These are phyloP conservation scores for Raffaelea ambrosiae DNA, from an alignment of 2,329 filamentous ascomycete species.

Conservation along the genomic window DNA sequence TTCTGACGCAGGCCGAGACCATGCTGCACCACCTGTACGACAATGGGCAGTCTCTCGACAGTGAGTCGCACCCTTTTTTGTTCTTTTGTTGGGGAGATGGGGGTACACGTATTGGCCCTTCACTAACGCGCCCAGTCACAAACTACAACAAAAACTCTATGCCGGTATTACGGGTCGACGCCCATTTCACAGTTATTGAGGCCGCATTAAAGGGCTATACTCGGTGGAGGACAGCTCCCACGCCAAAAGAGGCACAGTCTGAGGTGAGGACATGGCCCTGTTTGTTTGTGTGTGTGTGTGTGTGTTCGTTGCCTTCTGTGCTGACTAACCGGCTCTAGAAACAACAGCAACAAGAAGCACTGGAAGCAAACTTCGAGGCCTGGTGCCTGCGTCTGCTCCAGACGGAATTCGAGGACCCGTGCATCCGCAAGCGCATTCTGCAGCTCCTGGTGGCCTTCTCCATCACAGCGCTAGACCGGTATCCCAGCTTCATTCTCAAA, in stretches of 20 bases:
- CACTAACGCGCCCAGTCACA: constrained; percentile 27
- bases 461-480: constrained; percentile 68
- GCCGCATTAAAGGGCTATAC: constrained; percentile 81
- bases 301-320: not conserved
- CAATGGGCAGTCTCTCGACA: constrained; percentile 56
- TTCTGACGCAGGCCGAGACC: constrained; percentile 69
- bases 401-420: constrained; percentile 71
- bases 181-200: constrained; percentile 83
- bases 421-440: constrained; percentile 72
- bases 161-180: constrained; percentile 72
- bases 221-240: constrained; percentile 55
- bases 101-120: not conserved
- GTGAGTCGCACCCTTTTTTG: constrained; percentile 29
- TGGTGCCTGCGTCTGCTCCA: constrained; percentile 68
- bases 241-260: constrained; percentile 4
- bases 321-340: constrained; percentile 29
- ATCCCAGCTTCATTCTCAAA: constrained; percentile 74
- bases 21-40: constrained; percentile 70
- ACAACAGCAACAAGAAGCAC: constrained; percentile 41
- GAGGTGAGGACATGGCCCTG: constrained; percentile 2
- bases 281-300: not conserved
- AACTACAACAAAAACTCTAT: constrained; percentile 62
- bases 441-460: constrained; percentile 80
- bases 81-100: not conserved
- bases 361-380: constrained; percentile 57